A percentile compares a stretch with the other conserved stretches of the same genome.
Conservation (phyloP, 2,329 filamentous ascomycete genomes). For the Fusarium cicatricum region DNA sequence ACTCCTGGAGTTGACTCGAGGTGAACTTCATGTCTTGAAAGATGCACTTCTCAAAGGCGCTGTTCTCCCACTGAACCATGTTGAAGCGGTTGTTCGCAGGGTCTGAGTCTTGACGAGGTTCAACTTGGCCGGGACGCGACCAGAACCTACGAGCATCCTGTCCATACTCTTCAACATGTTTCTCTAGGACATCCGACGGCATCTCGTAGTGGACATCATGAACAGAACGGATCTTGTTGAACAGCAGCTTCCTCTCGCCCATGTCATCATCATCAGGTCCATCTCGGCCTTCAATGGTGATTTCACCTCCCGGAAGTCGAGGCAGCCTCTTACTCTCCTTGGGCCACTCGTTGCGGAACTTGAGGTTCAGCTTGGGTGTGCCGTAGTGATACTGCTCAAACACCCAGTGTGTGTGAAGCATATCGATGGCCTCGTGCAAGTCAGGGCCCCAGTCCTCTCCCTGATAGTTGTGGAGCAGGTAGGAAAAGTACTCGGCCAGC, state of each 20-base stretch:
- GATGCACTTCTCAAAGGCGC: slow-evolving; percentile 48
- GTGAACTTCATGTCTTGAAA: slow-evolving; percentile 34
- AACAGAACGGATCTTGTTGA: slow-evolving; percentile 10
- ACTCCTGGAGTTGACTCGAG: slow-evolving; percentile 5
- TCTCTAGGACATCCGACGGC: slow-evolving; percentile 9
- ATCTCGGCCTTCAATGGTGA: background rate
- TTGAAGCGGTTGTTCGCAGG: slow-evolving; percentile 35
- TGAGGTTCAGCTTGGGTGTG: slow-evolving; percentile 37
- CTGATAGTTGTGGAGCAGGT: slow-evolving; percentile 40
- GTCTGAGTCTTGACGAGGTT: background rate
- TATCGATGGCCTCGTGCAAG: slow-evolving; percentile 44
- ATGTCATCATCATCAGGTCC: background rate
- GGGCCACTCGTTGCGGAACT: slow-evolving; percentile 32
- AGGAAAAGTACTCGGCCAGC: slow-evolving; percentile 51
- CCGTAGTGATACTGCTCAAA: slow-evolving; percentile 50
- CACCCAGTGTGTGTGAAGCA: slow-evolving; percentile 47
- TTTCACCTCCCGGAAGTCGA: slow-evolving; percentile 28
- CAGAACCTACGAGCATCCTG: slow-evolving; percentile 21
- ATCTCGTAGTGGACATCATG: slow-evolving; percentile 42
- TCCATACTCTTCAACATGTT: slow-evolving; percentile 22
- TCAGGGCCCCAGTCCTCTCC: slow-evolving; percentile 43
- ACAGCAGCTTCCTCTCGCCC: slow-evolving; percentile 27
- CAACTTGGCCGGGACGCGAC: background rate
- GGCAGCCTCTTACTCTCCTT: slow-evolving; percentile 41
- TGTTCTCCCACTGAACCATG: slow-evolving; percentile 48